Percentiles rank a stretch among this genome's conserved stretches.
Evolutionary conservation across 768 basidiomycete genomes (phyloP).

Genomic region (Hygrocybe coccinea): DNA sequence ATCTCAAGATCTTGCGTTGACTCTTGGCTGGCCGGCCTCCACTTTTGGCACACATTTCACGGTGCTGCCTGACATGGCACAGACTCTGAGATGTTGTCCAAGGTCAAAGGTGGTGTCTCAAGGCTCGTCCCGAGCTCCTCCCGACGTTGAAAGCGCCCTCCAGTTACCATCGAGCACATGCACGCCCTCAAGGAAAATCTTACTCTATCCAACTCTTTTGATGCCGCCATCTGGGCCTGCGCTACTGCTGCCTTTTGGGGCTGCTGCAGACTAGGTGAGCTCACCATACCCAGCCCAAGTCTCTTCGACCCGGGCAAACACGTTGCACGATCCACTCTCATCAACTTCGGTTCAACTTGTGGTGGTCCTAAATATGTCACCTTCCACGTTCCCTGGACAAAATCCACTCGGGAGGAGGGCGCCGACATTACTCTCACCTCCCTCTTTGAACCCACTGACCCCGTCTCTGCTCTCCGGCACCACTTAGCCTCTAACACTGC

Average conservation of each 20-base stretch:
- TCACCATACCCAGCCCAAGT: conserved; percentile 11
- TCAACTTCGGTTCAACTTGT: neutral
- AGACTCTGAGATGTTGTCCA: conserved; percentile 7
- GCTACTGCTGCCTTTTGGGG: conserved; percentile 34
- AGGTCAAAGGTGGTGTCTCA: conserved; percentile 9
- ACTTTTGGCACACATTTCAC: conserved; percentile 34
- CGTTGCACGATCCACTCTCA: conserved; percentile 4
- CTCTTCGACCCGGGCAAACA: conserved; percentile 15
- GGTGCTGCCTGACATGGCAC: conserved; percentile 28
- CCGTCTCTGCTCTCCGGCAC: conserved; percentile 18
- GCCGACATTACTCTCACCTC: conserved; percentile 25
- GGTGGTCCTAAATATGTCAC: conserved; percentile 9
- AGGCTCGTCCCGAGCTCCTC: conserved; percentile 18
- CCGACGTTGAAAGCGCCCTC: conserved; percentile 14
- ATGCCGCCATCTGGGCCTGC: conserved; percentile 30
- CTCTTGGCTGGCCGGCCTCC: conserved; percentile 28
- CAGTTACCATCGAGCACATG: conserved; percentile 30
- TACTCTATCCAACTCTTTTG: conserved; percentile 19
- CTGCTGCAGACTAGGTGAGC: conserved; percentile 29
- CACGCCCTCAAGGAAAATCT: conserved; percentile 16
- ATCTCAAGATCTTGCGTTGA: conserved; percentile 19
- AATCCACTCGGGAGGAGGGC: conserved; percentile 25
- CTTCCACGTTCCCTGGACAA: conserved; percentile 35
- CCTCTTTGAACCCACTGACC: conserved; percentile 10
- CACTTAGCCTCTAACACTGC: conserved; percentile 18